Percentiles rank a stretch among this genome's conserved stretches.
These are phyloP conservation scores for Russula compacta DNA, from an alignment of 768 basidiomycete species.

Conservation along the genomic window DNA sequence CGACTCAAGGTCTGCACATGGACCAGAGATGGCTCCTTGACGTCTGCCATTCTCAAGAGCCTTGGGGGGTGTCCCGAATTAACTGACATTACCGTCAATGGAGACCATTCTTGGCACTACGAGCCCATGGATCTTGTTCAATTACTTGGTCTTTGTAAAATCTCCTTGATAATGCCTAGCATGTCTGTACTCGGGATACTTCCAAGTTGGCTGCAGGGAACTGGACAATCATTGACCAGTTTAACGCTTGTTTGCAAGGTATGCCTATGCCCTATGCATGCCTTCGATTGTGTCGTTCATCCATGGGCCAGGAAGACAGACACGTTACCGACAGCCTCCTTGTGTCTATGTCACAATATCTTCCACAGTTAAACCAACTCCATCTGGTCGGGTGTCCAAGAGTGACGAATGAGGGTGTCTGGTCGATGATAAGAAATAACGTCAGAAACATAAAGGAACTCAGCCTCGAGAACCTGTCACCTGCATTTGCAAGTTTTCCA, in stretches of 20 bases:
- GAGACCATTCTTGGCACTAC: slow-evolving; percentile 45
- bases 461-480: slow-evolving; percentile 54
- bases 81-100: slow-evolving; percentile 62
- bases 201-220: slow-evolving; percentile 40
- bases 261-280: slow-evolving; percentile 9
- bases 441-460: slow-evolving; percentile 41
- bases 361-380: slow-evolving; percentile 46
- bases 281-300: background rate
- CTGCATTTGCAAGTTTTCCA: slow-evolving; percentile 43
- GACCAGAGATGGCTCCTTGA: slow-evolving; percentile 73
- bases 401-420: slow-evolving; percentile 54
- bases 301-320: slow-evolving; percentile 39
- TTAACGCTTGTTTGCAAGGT: slow-evolving; percentile 69
- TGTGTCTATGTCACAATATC: slow-evolving; percentile 38
- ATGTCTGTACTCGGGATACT: slow-evolving; percentile 41
- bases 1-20: slow-evolving; percentile 60
- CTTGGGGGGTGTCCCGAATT: slow-evolving; percentile 37
- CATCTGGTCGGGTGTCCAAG: slow-evolving; percentile 60
- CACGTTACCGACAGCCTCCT: slow-evolving; percentile 51
- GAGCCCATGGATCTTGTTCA: slow-evolving; percentile 40
- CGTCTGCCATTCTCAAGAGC: slow-evolving; percentile 46
- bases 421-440: slow-evolving; percentile 39
- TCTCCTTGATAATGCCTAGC: slow-evolving; percentile 73
- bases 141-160: slow-evolving; percentile 44
- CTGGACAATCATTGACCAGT: slow-evolving; percentile 39